Evolutionary conservation across 345 rosid species (phyloP).

Genomic region (Citropsis articulata): DNA sequence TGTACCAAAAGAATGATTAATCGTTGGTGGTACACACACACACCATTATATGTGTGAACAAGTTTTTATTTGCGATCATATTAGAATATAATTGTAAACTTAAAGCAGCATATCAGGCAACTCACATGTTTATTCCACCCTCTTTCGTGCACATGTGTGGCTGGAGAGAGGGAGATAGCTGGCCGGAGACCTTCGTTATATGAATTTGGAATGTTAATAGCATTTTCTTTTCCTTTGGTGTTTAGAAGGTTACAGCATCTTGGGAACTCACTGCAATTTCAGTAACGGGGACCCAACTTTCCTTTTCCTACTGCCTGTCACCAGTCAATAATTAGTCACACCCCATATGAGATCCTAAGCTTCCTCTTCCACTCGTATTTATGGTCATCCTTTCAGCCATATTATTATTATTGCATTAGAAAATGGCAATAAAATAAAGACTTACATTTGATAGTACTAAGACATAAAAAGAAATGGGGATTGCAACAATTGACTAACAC

Average conservation of each 20-base stretch:
- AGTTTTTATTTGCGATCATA: not conserved
- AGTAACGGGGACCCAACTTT: not conserved
- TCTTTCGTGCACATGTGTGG: not conserved
- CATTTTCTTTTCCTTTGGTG: not conserved
- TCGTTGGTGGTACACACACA: not conserved
- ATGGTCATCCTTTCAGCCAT: not conserved
- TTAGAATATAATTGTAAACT: not conserved
- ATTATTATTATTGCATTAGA: slow-evolving; percentile 4
- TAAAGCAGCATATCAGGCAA: too few species aligned
- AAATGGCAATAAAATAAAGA: not conserved
- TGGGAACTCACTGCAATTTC: slow-evolving; percentile 5
- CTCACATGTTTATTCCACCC: not conserved
- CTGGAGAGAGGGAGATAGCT: not conserved
- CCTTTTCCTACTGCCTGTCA: not conserved
- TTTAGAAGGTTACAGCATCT: not conserved
- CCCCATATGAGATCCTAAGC: not conserved
- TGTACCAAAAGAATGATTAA: not conserved
- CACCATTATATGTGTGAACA: not conserved
- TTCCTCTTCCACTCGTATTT: not conserved
- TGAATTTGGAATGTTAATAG: not conserved
- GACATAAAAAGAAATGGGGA: not conserved
- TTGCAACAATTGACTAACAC: not conserved
- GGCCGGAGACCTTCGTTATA: not conserved
- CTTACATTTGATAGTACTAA: not conserved
- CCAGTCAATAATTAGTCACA: not conserved